A percentile compares a stretch with the other conserved stretches of the same genome.
Evolutionary conservation across 2,329 filamentous ascomycete genomes (phyloP).

Genomic region (Alternaria panax): DNA sequence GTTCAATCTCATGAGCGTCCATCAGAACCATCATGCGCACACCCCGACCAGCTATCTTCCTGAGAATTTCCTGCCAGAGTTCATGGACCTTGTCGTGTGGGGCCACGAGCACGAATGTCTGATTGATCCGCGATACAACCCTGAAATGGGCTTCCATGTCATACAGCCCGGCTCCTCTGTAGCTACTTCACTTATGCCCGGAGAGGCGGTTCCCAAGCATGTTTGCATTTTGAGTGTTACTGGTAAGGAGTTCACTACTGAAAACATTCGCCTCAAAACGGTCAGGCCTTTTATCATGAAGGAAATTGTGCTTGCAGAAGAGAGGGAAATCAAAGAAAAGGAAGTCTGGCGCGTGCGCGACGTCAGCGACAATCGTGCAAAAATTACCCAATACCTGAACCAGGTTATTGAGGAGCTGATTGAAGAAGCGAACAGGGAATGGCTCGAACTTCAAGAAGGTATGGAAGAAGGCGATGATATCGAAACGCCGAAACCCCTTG

Average conservation of each 20-base stretch:
- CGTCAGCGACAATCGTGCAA: conserved; percentile 81
- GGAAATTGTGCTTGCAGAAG: conserved; percentile 79
- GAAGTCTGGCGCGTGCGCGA: conserved; percentile 81
- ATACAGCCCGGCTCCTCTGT: conserved; percentile 98
- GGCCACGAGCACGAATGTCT: conserved; percentile 97
- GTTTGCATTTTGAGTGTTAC: conserved; percentile 85
- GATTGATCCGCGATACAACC: conserved; percentile 83
- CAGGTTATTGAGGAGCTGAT: conserved; percentile 86
- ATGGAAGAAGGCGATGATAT: conserved; percentile 62
- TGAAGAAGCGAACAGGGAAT: conserved; percentile 79
- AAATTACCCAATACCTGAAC: conserved; percentile 80
- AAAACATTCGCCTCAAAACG: conserved; percentile 83
- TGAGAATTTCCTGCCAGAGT: conserved; percentile 89
- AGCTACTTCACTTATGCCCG: conserved; percentile 87
- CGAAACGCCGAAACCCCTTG: conserved; percentile 78
- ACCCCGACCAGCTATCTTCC: conserved; percentile 93
- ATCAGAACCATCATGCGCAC: conserved; percentile 94
- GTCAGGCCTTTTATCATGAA: conserved; percentile 90
- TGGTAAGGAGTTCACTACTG: conserved; percentile 79
- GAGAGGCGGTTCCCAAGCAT: conserved; percentile 90
- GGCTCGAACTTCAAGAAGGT: conserved; percentile 73
- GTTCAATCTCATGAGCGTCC: conserved; percentile 95
- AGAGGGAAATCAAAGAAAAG: conserved; percentile 77
- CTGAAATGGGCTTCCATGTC: conserved; percentile 89
- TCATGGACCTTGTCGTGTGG: conserved; percentile 92